These are phyloP conservation scores for Microstegium vimineum DNA, from an alignment of 176 grass and related monocot genomes.

Conservation along the genomic window DNA sequence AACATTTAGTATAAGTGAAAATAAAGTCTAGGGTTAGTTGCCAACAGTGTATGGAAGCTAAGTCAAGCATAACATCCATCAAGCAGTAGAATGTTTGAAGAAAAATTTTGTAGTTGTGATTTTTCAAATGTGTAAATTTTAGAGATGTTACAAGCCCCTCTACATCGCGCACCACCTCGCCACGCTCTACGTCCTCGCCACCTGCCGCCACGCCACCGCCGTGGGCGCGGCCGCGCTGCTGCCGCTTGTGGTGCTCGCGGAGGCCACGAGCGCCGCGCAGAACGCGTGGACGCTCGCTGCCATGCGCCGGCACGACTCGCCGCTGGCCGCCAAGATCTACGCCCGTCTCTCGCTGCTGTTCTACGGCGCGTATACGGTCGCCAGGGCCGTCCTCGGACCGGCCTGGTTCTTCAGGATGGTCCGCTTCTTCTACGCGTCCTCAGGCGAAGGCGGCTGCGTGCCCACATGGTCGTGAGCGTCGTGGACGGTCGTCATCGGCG, in stretches of 20 bases:
- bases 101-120: too few species aligned
- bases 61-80: too few species aligned
- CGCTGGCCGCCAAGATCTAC: slow-evolving; percentile 22
- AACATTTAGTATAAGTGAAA: too few species aligned
- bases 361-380: slow-evolving; percentile 62
- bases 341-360: slow-evolving; percentile 50
- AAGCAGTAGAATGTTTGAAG: too few species aligned
- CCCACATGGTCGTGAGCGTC: slow-evolving; percentile 56
- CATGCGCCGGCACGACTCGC: slow-evolving; percentile 43
- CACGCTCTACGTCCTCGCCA: slow-evolving; percentile 66
- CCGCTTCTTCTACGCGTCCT: slow-evolving; percentile 29
- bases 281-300: slow-evolving; percentile 64
- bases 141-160: slow-evolving; percentile 43
- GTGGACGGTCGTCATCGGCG: slow-evolving; percentile 70
- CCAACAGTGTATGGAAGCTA: too few species aligned
- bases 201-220: slow-evolving; percentile 49
- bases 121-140: too few species aligned
- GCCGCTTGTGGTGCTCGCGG: slow-evolving; percentile 48
- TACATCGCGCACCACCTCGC: slow-evolving; percentile 85
- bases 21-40: too few species aligned
- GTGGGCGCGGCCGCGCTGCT: slow-evolving; percentile 58
- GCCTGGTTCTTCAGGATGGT: slow-evolving; percentile 58
- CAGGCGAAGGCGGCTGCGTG: background rate
- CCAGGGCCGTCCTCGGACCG: slow-evolving; percentile 50
- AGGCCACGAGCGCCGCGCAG: slow-evolving; percentile 69